A percentile compares a stretch with the other conserved stretches of the same genome.
Evolutionary conservation across 2,329 filamentous ascomycete genomes (phyloP).

Genomic region (Emericellopsis atlantica): DNA sequence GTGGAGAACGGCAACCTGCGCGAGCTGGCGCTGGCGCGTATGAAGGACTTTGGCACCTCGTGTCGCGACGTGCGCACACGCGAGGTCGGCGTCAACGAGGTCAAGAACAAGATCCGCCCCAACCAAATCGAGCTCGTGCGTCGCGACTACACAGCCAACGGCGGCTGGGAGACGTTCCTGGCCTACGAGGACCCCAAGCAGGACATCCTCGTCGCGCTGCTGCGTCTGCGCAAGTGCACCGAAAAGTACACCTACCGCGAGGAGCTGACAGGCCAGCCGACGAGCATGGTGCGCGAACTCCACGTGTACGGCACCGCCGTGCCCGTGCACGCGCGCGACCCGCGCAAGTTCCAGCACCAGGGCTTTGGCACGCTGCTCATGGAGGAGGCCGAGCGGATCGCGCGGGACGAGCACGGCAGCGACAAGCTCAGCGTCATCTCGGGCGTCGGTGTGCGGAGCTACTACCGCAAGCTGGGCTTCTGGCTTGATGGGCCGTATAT

Average conservation of each 20-base stretch:
- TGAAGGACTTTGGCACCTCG: conserved; percentile 97
- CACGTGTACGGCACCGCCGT: conserved; percentile 97
- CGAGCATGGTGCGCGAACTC: conserved; percentile 83
- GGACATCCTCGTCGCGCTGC: conserved; percentile 85
- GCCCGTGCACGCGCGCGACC: conserved; percentile 90
- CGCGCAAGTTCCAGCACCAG: conserved; percentile 95
- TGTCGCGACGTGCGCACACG: conserved; percentile 93
- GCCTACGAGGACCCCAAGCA: conserved; percentile 98
- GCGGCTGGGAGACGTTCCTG: conserved; percentile 96
- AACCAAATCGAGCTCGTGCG: conserved; percentile 93
- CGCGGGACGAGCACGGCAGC: conserved; percentile 85
- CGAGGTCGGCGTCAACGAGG: conserved; percentile 96
- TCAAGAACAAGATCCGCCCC: conserved; percentile 95
- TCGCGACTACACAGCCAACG: conserved; percentile 88
- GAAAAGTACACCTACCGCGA: conserved; percentile 84
- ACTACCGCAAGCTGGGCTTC: conserved; percentile 89
- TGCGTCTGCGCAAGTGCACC: conserved; percentile 83
- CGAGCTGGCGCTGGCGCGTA: conserved; percentile 85
- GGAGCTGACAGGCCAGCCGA: conserved; percentile 76
- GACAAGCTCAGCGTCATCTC: conserved; percentile 94
- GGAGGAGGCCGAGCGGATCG: conserved; percentile 96
- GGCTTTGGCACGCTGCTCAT: conserved; percentile 92
- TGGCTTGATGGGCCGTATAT: conserved; percentile 85
- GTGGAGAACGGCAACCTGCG: conserved; percentile 96
- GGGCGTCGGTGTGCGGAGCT: conserved; percentile 91